These are phyloP conservation scores for Penium margaritaceum DNA, from an alignment of 139 green algal genomes.

Conservation along the genomic window DNA sequence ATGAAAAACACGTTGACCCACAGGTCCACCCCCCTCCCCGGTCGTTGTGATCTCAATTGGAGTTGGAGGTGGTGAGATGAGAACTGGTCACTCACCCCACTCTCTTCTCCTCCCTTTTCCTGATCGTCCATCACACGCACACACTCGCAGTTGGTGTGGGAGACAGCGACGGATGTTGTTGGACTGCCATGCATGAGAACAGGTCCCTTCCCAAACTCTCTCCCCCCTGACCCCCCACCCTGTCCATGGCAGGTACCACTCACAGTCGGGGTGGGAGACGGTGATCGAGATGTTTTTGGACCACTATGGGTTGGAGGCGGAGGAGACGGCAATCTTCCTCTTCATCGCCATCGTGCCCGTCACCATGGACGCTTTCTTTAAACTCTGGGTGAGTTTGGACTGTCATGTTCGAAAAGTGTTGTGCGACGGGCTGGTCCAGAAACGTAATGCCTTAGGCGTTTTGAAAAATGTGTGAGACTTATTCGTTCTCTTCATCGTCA, in stretches of 20 bases:
- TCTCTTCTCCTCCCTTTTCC: no score
- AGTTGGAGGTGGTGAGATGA: no score
- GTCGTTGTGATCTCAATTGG: no score
- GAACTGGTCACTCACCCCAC: no score
- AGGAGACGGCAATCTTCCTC: slow-evolving; percentile 33
- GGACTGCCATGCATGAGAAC: neutral
- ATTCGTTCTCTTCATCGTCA: no score
- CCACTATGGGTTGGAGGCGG: slow-evolving; percentile 33
- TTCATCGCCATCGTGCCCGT: slow-evolving; percentile 45
- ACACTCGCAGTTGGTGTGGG: slow-evolving; percentile 35
- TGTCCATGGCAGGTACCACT: slow-evolving; percentile 36
- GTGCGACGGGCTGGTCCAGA: no score
- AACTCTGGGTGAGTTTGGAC: slow-evolving; percentile 49
- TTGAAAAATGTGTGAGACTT: no score
- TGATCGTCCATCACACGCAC: no score
- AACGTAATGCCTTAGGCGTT: no score
- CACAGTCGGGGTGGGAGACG: slow-evolving; percentile 35
- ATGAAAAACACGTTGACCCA: no score
- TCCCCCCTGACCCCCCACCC: neutral
- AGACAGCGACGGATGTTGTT: slow-evolving; percentile 36
- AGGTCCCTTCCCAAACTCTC: neutral
- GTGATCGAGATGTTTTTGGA: slow-evolving; percentile 41
- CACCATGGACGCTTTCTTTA: slow-evolving; percentile 46
- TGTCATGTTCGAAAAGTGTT: no score
- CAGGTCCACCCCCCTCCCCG: no score